Percentiles rank a stretch among this genome's conserved stretches.
Conservation (phyloP, 345 rosid genomes). For the Salix viminalis region DNA sequence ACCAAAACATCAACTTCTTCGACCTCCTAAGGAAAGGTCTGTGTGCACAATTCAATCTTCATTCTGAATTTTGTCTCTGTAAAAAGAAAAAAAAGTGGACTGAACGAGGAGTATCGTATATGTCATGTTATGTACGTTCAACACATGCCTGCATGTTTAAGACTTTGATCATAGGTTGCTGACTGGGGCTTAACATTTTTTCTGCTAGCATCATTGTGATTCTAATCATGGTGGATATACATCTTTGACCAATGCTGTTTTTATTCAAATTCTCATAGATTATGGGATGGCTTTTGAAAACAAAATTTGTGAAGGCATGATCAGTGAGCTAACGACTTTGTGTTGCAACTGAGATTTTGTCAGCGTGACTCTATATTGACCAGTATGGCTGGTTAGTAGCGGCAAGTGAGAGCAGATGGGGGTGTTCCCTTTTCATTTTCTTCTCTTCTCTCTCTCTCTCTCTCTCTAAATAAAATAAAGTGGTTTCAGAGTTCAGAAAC, state of each 20-base stretch:
- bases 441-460: too few relatives aligned
- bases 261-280: neutral
- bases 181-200: neutral
- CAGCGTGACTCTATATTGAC: neutral
- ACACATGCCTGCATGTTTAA: neutral
- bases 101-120: neutral
- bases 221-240: neutral
- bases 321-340: neutral
- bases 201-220: neutral
- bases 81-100: neutral
- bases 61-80: neutral
- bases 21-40: constrained; percentile 25
- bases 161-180: neutral
- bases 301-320: neutral
- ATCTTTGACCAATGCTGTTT: neutral
- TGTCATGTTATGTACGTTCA: neutral
- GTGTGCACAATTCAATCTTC: neutral
- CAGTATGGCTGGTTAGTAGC: neutral
- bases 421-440: too few relatives aligned
- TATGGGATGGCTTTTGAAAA: neutral
- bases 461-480: neutral
- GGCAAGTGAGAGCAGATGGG: neutral
- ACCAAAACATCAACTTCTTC: constrained; percentile 22
- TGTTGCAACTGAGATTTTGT: neutral
- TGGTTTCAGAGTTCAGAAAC: neutral